Base-by-base conservation (phyloP, 495 filamentous ascomycete genomes). In the Tuber calosporum region DNA sequence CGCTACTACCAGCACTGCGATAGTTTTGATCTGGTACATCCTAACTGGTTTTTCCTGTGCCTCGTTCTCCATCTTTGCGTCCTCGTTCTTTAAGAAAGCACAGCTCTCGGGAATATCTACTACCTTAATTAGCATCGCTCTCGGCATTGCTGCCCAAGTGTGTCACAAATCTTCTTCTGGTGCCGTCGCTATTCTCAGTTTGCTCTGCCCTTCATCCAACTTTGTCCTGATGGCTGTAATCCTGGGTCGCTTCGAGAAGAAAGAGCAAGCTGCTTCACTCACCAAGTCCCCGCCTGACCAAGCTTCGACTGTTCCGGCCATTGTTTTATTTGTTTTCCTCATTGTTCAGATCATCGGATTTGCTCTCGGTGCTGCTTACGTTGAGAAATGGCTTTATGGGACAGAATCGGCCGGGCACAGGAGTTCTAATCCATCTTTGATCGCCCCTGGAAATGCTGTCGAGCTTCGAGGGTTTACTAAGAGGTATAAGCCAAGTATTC, bases 201-300 rank as follows among this genome's bases (percentile, higher is more conserved):
- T 94, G 7, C 82, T 95, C 4, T 95, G 94, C 79, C 85, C 90
- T 19, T 90, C 92, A 11, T 91, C 90, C 85, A 93, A 89, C 74
- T 93, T 90, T 77, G 88, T 91, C 22, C 92, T 88, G 83, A 90
- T 91, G 81, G 87, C 89, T 53, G 86, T 90, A 11, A 83, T 86
- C 67, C 85, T 93, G 80, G 90, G 91, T 20, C 86, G 90, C 67
- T 92, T 85, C 79, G 90, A 94, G 80, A 82, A 84, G 72, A 79
- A 88, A 69, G 77, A 85, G 39, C 71, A 84, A 67, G 83, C 87
- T 1, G 86, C 88, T 0, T 87, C 90, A 72, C 82, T 93, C 5
- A 53, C 85, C 11, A 81, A 86, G 66, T 81, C 81, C 0, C 86
- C 91, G 0, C 90, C 90, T 0, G 81, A 86, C 1, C 89, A 86